phyloP scores from a whole-genome alignment of 148 eudicot genomes.

The Selenicereus undatus region DNA sequence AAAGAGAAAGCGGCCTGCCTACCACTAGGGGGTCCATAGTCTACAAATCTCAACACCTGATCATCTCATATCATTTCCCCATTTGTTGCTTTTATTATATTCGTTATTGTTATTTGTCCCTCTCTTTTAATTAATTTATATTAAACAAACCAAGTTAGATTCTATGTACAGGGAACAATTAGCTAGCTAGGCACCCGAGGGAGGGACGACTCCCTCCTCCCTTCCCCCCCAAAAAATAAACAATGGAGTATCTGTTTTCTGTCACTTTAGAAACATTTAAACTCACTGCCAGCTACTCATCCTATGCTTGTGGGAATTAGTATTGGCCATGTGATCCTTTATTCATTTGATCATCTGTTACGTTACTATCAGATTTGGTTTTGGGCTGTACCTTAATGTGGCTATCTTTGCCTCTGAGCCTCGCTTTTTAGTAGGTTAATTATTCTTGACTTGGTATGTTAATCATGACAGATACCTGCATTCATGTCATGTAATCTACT shows the following conservation, averaged over 20 bases:
- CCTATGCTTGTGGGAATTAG: slow-evolving; percentile 24
- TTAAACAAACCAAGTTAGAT: neutral
- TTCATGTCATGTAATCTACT: neutral
- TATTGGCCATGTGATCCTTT: slow-evolving; percentile 10
- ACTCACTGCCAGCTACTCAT: slow-evolving; percentile 25
- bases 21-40: slow-evolving; percentile 15
- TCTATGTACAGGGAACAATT: neutral
- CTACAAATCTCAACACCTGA: slow-evolving; percentile 50
- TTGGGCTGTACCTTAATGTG: slow-evolving; percentile 12
- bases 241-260: slow-evolving; percentile 24
- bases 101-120: slow-evolving; percentile 9
- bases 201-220: neutral
- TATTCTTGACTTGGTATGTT: slow-evolving; percentile 18
- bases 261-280: slow-evolving; percentile 32
- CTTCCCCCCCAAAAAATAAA: neutral
- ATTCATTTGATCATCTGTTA: neutral
- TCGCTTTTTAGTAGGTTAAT: slow-evolving; percentile 9
- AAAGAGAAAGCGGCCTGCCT: slow-evolving; percentile 13
- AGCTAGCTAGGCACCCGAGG: slow-evolving; percentile 2
- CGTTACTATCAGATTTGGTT: slow-evolving; percentile 18
- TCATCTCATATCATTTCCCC: slow-evolving; percentile 31
- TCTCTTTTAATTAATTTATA: neutral
- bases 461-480: slow-evolving; percentile 4
- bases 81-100: slow-evolving; percentile 24
- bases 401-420: neutral